Percentiles rank a stretch among this genome's conserved stretches.
phyloP scores from a whole-genome alignment of 2,329 filamentous ascomycete species.

The Botrytis pseudocinerea region DNA sequence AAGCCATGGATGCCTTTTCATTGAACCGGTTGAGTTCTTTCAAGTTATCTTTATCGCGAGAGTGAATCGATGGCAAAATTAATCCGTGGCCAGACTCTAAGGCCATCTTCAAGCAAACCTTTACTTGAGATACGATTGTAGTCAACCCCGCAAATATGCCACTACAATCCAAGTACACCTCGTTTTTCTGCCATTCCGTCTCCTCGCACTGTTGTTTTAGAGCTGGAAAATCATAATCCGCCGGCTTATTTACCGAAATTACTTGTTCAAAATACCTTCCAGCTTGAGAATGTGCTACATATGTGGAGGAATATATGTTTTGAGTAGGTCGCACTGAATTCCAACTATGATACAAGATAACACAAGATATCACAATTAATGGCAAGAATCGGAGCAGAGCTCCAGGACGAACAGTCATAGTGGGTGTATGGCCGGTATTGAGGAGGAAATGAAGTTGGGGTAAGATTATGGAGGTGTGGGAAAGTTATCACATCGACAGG shows the following conservation, averaged over 20 bases:
- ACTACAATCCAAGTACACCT: conserved; percentile 41
- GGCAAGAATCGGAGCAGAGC: conserved; percentile 13
- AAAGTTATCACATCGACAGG: no score
- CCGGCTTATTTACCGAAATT: conserved; percentile 34
- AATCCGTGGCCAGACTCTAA: conserved; percentile 40
- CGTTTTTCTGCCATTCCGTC: conserved; percentile 30
- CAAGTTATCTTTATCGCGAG: conserved; percentile 40
- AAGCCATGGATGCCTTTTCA: conserved; percentile 38
- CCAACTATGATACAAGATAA: conserved; percentile 15
- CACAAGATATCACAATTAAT: conserved; percentile 6
- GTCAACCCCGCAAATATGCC: conserved; percentile 42
- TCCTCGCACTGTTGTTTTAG: conserved; percentile 36
- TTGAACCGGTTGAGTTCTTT: conserved; percentile 42
- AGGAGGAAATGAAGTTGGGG: conserved; percentile 10
- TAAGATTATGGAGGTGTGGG: conserved; percentile 1
- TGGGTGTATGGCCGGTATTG: conserved; percentile 9
- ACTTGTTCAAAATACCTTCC: conserved; percentile 40
- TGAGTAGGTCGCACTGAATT: not conserved
- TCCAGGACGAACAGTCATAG: conserved; percentile 12
- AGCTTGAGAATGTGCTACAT: conserved; percentile 8
- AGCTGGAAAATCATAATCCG: conserved; percentile 34
- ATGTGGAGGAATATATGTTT: not conserved
- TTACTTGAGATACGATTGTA: conserved; percentile 42
- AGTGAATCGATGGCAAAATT: conserved; percentile 41
- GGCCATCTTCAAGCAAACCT: conserved; percentile 44